Percentiles rank a stretch among this genome's conserved stretches.
Conservation (phyloP, 2,329 filamentous ascomycete genomes). For the Gaeumannomyces tritici region DNA sequence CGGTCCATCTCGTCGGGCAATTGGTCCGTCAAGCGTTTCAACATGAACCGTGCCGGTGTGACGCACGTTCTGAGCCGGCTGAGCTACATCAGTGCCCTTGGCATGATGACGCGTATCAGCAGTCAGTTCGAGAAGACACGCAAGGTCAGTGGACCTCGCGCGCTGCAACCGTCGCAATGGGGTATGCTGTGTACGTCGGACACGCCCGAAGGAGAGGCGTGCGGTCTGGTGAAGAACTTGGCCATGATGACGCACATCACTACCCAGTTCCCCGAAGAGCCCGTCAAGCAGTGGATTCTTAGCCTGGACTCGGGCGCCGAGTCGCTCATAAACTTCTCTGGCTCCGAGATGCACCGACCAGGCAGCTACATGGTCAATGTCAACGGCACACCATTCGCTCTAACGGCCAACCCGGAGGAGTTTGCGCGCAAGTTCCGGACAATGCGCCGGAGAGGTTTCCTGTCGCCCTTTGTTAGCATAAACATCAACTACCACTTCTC, state of each 20-base stretch:
- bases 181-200: constrained; percentile 97
- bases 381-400: constrained; percentile 86
- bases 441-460: constrained; percentile 78
- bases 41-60: constrained; percentile 95
- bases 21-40: constrained; percentile 96
- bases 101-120: constrained; percentile 99
- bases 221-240: constrained; percentile 94
- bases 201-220: constrained; percentile 96
- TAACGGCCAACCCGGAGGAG: constrained; percentile 76
- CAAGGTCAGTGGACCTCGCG: constrained; percentile 92
- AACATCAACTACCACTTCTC: constrained; percentile 90
- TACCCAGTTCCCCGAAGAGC: constrained; percentile 87
- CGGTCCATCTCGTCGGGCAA: constrained; percentile 95
- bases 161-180: constrained; percentile 93
- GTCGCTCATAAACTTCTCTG: constrained; percentile 59
- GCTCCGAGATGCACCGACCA: constrained; percentile 75
- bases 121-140: constrained; percentile 98
- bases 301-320: constrained; percentile 78
- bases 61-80: constrained; percentile 92
- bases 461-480: constrained; percentile 94
- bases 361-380: constrained; percentile 87
- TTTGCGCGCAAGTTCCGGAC: constrained; percentile 81
- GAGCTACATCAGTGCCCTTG: constrained; percentile 91
- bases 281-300: constrained; percentile 78
- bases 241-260: constrained; percentile 99